Conservation (phyloP, 2,329 filamentous ascomycete species). For the Biscogniauxia marginata region DNA sequence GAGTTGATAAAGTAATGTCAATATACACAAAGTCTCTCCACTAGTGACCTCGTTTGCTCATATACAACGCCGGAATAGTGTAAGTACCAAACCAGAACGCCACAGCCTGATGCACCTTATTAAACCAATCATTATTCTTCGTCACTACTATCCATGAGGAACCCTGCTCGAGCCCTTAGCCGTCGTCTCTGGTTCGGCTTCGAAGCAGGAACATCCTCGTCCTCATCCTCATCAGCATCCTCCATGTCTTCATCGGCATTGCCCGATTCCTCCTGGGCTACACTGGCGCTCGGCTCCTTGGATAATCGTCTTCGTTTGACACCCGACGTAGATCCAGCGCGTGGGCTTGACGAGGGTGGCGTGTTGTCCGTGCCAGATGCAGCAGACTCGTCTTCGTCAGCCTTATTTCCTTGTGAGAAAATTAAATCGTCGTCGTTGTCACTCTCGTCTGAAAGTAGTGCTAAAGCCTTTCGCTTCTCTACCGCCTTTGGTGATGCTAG, state of each 20-base stretch:
- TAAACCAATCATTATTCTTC: slow-evolving; percentile 42
- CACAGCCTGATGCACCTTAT: slow-evolving; percentile 17
- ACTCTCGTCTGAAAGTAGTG: slow-evolving; percentile 28
- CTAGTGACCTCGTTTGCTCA: neutral
- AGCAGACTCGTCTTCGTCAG: slow-evolving; percentile 33
- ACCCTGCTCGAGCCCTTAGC: slow-evolving; percentile 49
- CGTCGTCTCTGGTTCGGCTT: slow-evolving; percentile 39
- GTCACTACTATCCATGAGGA: slow-evolving; percentile 60
- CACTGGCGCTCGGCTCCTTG: slow-evolving; percentile 16
- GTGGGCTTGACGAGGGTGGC: slow-evolving; percentile 41
- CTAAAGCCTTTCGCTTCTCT: slow-evolving; percentile 34
- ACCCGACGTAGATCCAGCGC: slow-evolving; percentile 17
- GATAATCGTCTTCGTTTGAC: slow-evolving; percentile 31
- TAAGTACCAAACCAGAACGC: slow-evolving; percentile 14
- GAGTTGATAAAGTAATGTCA: neutral
- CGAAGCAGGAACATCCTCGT: slow-evolving; percentile 34
- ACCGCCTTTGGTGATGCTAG: slow-evolving; percentile 14
- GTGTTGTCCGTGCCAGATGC: slow-evolving; percentile 35
- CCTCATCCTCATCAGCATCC: slow-evolving; percentile 38
- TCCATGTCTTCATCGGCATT: slow-evolving; percentile 31
- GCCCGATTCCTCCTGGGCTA: slow-evolving; percentile 7
- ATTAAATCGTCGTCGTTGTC: slow-evolving; percentile 31
- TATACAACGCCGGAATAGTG: neutral
- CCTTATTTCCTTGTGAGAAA: slow-evolving; percentile 20
- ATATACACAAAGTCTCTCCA: neutral